These are phyloP conservation scores for Solanum arcanum DNA, from an alignment of 257 asterid species.

Conservation along the genomic window DNA sequence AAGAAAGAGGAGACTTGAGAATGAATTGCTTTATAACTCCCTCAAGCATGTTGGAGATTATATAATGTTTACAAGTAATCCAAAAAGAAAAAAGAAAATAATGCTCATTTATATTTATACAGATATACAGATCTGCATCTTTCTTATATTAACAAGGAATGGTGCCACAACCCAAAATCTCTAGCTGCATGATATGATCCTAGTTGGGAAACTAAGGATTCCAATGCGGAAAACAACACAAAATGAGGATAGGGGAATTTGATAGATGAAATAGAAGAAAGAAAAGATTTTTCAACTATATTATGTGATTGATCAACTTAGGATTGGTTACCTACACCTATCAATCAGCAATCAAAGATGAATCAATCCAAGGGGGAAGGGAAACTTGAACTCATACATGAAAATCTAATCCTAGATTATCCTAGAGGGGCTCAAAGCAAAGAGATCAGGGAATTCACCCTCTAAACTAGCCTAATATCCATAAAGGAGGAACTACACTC, in stretches of 20 bases:
- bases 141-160: background rate
- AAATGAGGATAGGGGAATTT: background rate
- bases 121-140: background rate
- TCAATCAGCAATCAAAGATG: background rate
- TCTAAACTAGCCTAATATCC: background rate
- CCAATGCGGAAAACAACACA: background rate
- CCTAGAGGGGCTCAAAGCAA: background rate
- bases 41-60: background rate
- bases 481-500: background rate
- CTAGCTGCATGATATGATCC: background rate
- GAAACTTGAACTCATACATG: background rate
- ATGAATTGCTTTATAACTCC: background rate
- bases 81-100: background rate
- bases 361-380: background rate
- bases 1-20: background rate
- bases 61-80: background rate
- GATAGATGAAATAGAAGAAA: background rate
- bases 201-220: background rate
- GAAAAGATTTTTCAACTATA: background rate
- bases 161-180: background rate
- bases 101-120: background rate
- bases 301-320: background rate
- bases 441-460: background rate
- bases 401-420: background rate
- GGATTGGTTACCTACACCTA: background rate